phyloP scores from a whole-genome alignment of 1,284 basidiomycete genomes.

The Ganoderma sinense region DNA sequence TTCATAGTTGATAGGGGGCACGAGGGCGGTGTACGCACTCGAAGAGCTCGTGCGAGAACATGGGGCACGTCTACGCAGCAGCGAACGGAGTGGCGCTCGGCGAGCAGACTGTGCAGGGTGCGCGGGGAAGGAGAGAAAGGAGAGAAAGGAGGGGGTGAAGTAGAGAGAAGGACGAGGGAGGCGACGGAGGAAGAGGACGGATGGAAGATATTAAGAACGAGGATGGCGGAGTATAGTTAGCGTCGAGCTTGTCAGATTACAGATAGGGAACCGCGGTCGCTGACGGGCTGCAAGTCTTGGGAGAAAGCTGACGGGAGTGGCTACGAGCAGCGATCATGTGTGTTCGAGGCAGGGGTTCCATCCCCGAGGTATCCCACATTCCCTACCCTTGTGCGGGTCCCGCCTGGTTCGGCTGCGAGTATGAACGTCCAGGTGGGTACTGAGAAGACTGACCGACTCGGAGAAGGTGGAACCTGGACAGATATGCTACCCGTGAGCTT shows the following conservation, averaged over 20 bases:
- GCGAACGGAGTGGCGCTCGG: conserved; percentile 1
- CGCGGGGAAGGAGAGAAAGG: conserved; percentile 8
- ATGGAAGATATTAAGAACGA: neutral
- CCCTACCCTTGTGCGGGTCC: neutral
- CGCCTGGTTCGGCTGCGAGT: neutral
- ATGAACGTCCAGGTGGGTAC: neutral
- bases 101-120: conserved; percentile 4
- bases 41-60: conserved; percentile 19
- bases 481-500: neutral
- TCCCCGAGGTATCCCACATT: conserved; percentile 17
- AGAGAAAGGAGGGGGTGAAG: neutral
- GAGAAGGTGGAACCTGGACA: neutral
- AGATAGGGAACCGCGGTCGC: neutral
- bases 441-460: neutral
- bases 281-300: conserved; percentile 13
- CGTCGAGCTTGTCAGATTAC: neutral
- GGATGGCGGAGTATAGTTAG: conserved; percentile 8
- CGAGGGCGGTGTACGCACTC: conserved; percentile 8
- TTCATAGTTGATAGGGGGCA: neutral
- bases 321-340: conserved; percentile 12
- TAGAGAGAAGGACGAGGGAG: neutral
- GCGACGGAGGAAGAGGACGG: neutral
- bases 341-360: neutral
- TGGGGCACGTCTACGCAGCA: conserved; percentile 6
- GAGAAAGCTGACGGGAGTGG: conserved; percentile 16